Base-by-base conservation (phyloP, 306 rosid genomes). In the Cucurbita moschata region DNA sequence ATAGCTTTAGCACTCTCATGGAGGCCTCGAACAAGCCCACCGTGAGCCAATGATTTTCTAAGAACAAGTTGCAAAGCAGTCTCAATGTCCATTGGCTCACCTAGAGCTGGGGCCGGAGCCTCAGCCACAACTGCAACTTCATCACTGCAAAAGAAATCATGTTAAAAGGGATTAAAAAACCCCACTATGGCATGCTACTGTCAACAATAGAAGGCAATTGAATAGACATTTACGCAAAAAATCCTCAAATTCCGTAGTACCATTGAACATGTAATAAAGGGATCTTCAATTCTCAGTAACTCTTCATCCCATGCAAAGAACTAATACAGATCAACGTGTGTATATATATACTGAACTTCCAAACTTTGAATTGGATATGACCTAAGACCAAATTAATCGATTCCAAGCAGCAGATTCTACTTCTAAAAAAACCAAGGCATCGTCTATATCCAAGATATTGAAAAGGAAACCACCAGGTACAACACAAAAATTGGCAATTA, bases 11-110 rank as follows among this genome's bases (percentile, higher is more conserved):
- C 92, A 49, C 80, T 83, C 65, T 92, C 98, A 0, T 90, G 96
- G 7, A 92, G 91, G 21, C 98, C 98, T 0, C 96, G 81, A 6
- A 82, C 86, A 75, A 92, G 96, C 50, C 96, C 98, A 5, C 96
- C 90, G 73, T 92, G 90, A 65, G 96, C 98, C 18, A 85, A 75
- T 2, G 96, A 90, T 75, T 90, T 92, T 60, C 96, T 90, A 46
- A 92, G 88, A 72, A 90, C 96, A 53, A 88, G 91, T 76, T 92
- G 91, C 72, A 92, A 77, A 37, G 96, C 96, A 3, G 83, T 83
- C 77, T 40, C 77, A 37, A 81, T 43, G 63, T 81, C 89, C 87
- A 86, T 81, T 4, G 87, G 75, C 79, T 83, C 90, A 15, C 87
- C 87, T 21, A 83, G 64, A 14, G 85, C 82, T 26, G 83, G 77